Percentiles rank a stretch among this genome's conserved stretches.
Conservation (phyloP, 2,329 filamentous ascomycete genomes). For the Cryoendolithus antarcticus region DNA sequence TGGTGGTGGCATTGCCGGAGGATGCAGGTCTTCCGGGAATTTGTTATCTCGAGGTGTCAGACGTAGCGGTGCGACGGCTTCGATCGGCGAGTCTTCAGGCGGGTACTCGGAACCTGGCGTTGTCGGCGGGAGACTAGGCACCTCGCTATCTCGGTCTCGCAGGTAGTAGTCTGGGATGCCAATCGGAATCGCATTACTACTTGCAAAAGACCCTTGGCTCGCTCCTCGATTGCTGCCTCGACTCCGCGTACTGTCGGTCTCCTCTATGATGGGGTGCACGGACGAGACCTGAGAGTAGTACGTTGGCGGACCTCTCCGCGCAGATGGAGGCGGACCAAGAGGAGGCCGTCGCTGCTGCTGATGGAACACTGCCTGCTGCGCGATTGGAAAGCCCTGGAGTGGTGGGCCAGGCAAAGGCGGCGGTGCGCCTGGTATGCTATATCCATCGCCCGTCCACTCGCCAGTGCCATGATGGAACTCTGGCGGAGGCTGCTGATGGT, state of each 20-base stretch:
- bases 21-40: not conserved
- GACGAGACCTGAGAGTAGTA: conserved; percentile 36
- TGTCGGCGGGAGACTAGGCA: conserved; percentile 6
- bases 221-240: conserved; percentile 13
- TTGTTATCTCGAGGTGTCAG: conserved; percentile 2
- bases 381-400: conserved; percentile 5
- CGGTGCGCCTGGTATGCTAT: conserved; percentile 9
- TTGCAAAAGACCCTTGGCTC: conserved; percentile 32
- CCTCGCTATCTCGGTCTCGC: conserved; percentile 19
- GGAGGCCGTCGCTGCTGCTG: conserved; percentile 26
- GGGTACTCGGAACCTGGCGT: conserved; percentile 1
- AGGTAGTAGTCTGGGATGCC: conserved; percentile 29
- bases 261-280: conserved; percentile 38
- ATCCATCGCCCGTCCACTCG: conserved; percentile 20
- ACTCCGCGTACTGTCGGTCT: conserved; percentile 28
- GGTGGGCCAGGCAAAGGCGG: conserved; percentile 2
- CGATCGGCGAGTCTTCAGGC: conserved; percentile 1
- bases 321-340: conserved; percentile 37
- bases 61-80: conserved; percentile 3
- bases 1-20: not conserved
- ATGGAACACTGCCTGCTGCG: conserved; percentile 19
- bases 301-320: conserved; percentile 34
- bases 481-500: conserved; percentile 7
- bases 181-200: conserved; percentile 37
- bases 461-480: conserved; percentile 17